Conservation (phyloP, 768 basidiomycete genomes). For the Arthromyces matolae region DNA sequence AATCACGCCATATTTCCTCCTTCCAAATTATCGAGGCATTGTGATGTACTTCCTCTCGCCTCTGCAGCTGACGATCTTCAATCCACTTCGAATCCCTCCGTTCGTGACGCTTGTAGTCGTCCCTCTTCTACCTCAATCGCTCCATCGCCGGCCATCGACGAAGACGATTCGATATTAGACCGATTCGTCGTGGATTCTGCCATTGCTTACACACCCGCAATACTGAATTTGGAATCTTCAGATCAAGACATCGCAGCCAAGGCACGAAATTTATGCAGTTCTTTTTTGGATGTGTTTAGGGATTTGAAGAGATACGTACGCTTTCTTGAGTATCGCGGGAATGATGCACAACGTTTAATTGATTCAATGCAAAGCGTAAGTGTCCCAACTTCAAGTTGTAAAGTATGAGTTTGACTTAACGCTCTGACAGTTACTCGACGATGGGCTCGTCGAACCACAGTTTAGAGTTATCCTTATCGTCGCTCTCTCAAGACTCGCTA, state of each 20-base stretch:
- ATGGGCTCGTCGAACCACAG: not conserved
- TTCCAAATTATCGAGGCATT: too few species aligned
- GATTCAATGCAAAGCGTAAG: constrained; percentile 1
- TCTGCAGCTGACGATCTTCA: too few species aligned
- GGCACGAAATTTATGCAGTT: not conserved
- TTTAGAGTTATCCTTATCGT: not conserved
- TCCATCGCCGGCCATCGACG: not conserved
- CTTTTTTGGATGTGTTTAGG: not conserved
- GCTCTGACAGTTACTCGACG: not conserved
- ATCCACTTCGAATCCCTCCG: too few species aligned
- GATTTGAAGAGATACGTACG: not conserved
- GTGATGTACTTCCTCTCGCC: too few species aligned
- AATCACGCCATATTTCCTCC: too few species aligned
- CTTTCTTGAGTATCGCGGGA: not conserved
- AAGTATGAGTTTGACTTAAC: too few species aligned
- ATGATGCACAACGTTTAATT: not conserved
- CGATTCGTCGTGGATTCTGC: not conserved
- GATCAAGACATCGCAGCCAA: not conserved
- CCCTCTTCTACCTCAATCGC: not conserved
- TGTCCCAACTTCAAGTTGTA: not conserved
- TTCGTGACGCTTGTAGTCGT: not conserved
- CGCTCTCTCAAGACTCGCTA: constrained; percentile 3
- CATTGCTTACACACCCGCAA: not conserved
- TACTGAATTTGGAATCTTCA: not conserved
- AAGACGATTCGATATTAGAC: not conserved